Base-by-base conservation (phyloP, 345 rosid genomes). In the Sisymbrium altissimum region DNA sequence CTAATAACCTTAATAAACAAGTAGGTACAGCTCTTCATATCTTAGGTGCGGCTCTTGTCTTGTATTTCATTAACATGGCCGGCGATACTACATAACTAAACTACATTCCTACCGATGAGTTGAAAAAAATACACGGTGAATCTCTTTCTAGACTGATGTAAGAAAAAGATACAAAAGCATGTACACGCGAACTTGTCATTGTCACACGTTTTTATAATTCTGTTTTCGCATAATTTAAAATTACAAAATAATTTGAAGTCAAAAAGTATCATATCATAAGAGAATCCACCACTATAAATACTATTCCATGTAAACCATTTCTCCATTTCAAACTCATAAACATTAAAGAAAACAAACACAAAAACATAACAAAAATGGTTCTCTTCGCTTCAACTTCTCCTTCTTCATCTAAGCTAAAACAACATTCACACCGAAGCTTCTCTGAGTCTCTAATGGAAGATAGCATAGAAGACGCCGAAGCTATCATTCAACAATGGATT, bases 361-460 rank as follows among this genome's bases (percentile, higher is more conserved):
- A 25, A 35, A 33, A 43, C 10, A n/a, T 15, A 23, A 23, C 25
- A 56, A 32, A n/a, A 3, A 75, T 75, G 74, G 70, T 68, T 1
- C 40, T 23, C 40, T 68, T 69, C 10, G 53, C 68, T 66, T 15
- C 27, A 56, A 21, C 57, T 12, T 25, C 43, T 18, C 19, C 77
- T 11, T n/a, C 61, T 19, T 50, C n/a, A n/a, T n/a, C 64, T 2
- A 76, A 62, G 33, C 75, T 61, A 46, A 74, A 65, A 35, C 57
- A 33, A 53, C 18, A 63, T 19, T 55, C 71, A 41, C 86, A 72
- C 54, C 78, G 50, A 21, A 81, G 84, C n/a, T 82, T 89, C 73
- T 81, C 88, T 14, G 86, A 85, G 8, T 71, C 92, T 40, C 23
- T 87, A 15, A 82, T 85, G 67, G 87, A 84, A 2, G 84, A 87